phyloP scores from a whole-genome alignment of 2,329 filamentous ascomycete genomes.

The Xylariales sp. region DNA sequence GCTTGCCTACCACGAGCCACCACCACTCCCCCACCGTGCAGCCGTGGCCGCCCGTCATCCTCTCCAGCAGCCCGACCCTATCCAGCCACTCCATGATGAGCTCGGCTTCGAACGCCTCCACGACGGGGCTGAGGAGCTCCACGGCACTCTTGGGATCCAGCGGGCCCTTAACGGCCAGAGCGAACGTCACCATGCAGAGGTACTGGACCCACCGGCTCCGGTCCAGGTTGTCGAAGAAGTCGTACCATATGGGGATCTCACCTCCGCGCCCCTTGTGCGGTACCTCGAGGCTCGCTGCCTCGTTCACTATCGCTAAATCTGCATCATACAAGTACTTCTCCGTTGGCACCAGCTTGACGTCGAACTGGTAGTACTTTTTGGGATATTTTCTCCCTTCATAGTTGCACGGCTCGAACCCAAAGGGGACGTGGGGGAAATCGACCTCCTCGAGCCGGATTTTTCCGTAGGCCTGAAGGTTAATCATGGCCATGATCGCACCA shows the following conservation, averaged over 20 bases:
- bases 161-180: constrained; percentile 58
- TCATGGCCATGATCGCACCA: constrained; percentile 61
- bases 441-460: constrained; percentile 49
- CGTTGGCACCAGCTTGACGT: constrained; percentile 56
- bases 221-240: constrained; percentile 60
- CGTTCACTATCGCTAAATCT: constrained; percentile 36
- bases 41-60: constrained; percentile 32
- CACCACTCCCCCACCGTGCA: constrained; percentile 59
- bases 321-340: constrained; percentile 52
- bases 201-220: constrained; percentile 60
- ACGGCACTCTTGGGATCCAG: constrained; percentile 49
- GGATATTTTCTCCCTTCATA: constrained; percentile 68
- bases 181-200: constrained; percentile 57
- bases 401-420: constrained; percentile 66
- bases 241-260: constrained; percentile 67
- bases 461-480: constrained; percentile 59
- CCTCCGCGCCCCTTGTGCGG: constrained; percentile 36
- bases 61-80: constrained; percentile 44
- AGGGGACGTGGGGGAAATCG: constrained; percentile 58
- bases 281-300: constrained; percentile 30
- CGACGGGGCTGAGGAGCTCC: constrained; percentile 48
- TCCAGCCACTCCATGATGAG: constrained; percentile 57
- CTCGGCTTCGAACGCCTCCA: constrained; percentile 61
- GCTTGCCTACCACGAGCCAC: constrained; percentile 54
- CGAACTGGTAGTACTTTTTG: constrained; percentile 61